A percentile compares a stretch with the other conserved stretches of the same genome.
phyloP scores from a whole-genome alignment of 2,329 filamentous ascomycete genomes.

The Beauveria medogensis region DNA sequence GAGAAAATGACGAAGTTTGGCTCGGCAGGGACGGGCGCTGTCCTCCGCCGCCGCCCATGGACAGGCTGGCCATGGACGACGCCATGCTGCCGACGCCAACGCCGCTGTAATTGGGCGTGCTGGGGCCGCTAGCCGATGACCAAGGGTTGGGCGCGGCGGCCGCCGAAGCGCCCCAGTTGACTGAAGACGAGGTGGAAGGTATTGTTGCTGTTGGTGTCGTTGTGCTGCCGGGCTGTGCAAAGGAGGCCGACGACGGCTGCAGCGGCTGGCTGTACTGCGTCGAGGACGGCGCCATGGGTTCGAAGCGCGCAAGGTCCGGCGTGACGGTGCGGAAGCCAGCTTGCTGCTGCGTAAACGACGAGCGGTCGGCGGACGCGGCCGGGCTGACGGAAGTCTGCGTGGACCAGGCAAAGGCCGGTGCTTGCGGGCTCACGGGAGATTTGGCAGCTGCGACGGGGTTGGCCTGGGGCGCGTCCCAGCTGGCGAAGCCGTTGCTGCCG shows the following conservation, averaged over 20 bases:
- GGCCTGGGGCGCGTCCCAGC: slow-evolving; percentile 41
- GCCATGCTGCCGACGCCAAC: slow-evolving; percentile 26
- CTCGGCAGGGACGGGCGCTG: slow-evolving; percentile 24
- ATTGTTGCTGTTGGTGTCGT: background rate
- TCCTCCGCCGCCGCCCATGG: slow-evolving; percentile 32
- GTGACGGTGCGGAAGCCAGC: slow-evolving; percentile 47
- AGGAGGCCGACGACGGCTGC: slow-evolving; percentile 31
- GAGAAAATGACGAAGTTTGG: slow-evolving; percentile 43
- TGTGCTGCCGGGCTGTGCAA: slow-evolving; percentile 19
- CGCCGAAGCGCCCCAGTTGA: slow-evolving; percentile 40
- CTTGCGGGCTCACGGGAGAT: slow-evolving; percentile 30
- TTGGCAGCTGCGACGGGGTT: slow-evolving; percentile 20
- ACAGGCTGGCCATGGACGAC: slow-evolving; percentile 40
- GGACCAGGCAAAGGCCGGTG: slow-evolving; percentile 56
- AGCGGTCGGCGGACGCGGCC: slow-evolving; percentile 15
- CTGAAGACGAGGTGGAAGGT: slow-evolving; percentile 29
- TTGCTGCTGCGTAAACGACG: slow-evolving; percentile 18
- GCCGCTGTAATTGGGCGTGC: slow-evolving; percentile 22
- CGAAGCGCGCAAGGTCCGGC: slow-evolving; percentile 48
- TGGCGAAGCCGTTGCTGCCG: slow-evolving; percentile 33
- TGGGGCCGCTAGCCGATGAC: slow-evolving; percentile 30
- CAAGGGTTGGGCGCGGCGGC: slow-evolving; percentile 39
- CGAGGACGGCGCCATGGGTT: slow-evolving; percentile 46
- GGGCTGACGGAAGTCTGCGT: slow-evolving; percentile 40
- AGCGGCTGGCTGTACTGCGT: slow-evolving; percentile 58